These are phyloP conservation scores for Pseudognaphalium luteoalbum DNA, from an alignment of 129 eudicot genomes.

Conservation along the genomic window DNA sequence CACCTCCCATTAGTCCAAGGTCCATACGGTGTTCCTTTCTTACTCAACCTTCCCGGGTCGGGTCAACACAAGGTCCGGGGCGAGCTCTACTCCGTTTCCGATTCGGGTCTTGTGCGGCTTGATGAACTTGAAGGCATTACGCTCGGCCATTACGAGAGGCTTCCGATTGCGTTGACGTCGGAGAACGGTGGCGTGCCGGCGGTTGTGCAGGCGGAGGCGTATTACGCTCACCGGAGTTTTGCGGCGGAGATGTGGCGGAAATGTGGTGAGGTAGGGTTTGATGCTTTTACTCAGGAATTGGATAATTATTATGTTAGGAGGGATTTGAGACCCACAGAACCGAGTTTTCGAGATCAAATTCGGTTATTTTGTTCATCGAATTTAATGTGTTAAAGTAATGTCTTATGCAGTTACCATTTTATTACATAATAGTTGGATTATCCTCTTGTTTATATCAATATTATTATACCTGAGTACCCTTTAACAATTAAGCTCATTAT, in stretches of 20 bases:
- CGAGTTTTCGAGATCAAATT: conserved; percentile 29
- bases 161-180: conserved; percentile 41
- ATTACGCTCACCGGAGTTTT: conserved; percentile 60
- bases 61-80: conserved; percentile 52
- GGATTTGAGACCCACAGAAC: conserved; percentile 40
- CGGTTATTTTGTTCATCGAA: conserved; percentile 29
- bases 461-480: no score
- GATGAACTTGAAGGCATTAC: conserved; percentile 70
- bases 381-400: background rate
- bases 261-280: conserved; percentile 48
- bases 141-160: conserved; percentile 63
- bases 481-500: no score
- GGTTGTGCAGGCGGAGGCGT: conserved; percentile 53
- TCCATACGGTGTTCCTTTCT: conserved; percentile 68
- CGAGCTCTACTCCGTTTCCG: conserved; percentile 67
- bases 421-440: no score
- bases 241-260: conserved; percentile 73
- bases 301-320: conserved; percentile 48
- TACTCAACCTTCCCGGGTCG: conserved; percentile 59
- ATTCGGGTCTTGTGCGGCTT: conserved; percentile 38
- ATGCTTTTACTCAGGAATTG: conserved; percentile 37
- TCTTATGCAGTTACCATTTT: background rate
- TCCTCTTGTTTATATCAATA: no score
- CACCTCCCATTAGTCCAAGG: conserved; percentile 67
- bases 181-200: conserved; percentile 22